These are phyloP conservation scores for Spathaspora boniae DNA, from an alignment of 805 yeast genomes.

Conservation along the genomic window DNA sequence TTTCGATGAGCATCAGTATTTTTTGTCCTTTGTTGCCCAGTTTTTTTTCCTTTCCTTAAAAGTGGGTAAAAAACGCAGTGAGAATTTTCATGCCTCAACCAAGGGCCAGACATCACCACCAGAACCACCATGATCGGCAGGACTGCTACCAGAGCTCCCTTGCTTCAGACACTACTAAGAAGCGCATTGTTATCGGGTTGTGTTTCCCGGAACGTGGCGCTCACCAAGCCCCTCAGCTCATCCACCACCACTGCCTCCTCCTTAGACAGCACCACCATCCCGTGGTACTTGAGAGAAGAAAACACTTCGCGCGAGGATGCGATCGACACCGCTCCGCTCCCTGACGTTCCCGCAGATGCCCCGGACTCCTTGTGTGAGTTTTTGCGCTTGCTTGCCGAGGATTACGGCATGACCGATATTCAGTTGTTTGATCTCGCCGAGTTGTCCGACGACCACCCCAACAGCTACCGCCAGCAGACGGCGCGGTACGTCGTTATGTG, in stretches of 20 bases:
- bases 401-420: conserved; percentile 65
- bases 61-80: no score
- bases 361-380: conserved; percentile 51
- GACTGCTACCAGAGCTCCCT: no score
- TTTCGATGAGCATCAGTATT: conserved; percentile 8
- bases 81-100: no score
- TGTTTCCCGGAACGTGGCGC: no score
- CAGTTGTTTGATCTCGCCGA: conserved; percentile 59
- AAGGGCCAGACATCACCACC: no score
- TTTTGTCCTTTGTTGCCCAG: not conserved
- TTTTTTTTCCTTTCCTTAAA: no score
- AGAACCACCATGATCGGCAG: no score
- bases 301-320: conserved; percentile 28
- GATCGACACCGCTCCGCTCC: conserved; percentile 32
- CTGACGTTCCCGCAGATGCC: conserved; percentile 55
- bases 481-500: conserved; percentile 48
- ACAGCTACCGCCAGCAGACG: conserved; percentile 24
- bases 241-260: no score
- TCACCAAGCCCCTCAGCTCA: no score
- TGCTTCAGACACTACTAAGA: no score
- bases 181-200: no score
- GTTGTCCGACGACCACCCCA: conserved; percentile 29
- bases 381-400: conserved; percentile 46
- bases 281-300: conserved; percentile 62
- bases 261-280: conserved; percentile 27